Evolutionary conservation across 1,284 basidiomycete species (phyloP), one percentile per base, ranked within the genome.

Genomic region (Puccinia brachypodii): DNA sequence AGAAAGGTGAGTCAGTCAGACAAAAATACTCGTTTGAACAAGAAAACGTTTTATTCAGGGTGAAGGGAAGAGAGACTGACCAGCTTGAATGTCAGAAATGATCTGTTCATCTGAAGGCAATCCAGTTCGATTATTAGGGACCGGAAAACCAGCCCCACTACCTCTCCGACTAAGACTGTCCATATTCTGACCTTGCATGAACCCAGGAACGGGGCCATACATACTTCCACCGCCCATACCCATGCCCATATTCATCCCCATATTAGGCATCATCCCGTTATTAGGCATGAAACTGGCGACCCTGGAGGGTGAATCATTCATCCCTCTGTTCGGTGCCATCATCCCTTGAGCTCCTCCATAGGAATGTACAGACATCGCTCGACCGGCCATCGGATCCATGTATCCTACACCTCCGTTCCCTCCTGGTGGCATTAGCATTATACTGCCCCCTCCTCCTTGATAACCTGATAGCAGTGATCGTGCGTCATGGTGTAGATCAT

Each of bases 41-140:
- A n/a, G n/a, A n/a, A n/a, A n/a, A n/a, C n/a, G n/a, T n/a, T n/a
- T n/a, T n/a, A n/a, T n/a, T n/a, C 66, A 4, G 68, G 38, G 40
- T n/a, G 40, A 53, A n/a, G 22, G 64, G 36, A 31, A 22, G 33
- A 16, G 33, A 47, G 33, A 28, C 82, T 66, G 50, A 83, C 82
- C 80, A 44, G 79, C 75, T 53, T 84, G 81, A 8, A 82, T 82
- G 72, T 85, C 84, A n/a, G 74, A 81, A 22, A 83, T 77, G 62
- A 85, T 79, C 28, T 78, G 53, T 31, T 83, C 82, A 80, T 84
- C 83, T 8, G 78, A 40, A 13, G 84, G 84, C 2, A 83, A 25
- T 50, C 82, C 78, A 42, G 58, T 64, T 25, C 53, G 71, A 28
- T 44, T n/a, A 36, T 33, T 64, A 19, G 73, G 47, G n/a, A 72